Conservation (phyloP, 1,284 basidiomycete genomes). For the Schizophyllum commune region DNA sequence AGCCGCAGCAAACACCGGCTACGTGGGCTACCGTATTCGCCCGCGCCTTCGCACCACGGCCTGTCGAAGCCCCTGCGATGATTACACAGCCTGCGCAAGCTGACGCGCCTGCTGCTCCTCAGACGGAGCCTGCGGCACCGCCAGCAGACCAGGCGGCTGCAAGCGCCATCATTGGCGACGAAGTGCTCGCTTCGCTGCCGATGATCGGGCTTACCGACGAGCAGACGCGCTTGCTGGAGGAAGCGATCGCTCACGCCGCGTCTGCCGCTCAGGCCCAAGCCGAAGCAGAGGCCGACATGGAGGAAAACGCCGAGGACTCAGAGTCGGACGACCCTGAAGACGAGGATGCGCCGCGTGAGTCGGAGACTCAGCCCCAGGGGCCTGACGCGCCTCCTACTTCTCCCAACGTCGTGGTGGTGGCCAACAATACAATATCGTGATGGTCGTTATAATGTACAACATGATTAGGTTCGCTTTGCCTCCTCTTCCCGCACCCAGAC, state of each 20-base stretch:
- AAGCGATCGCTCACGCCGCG: constrained; percentile 63
- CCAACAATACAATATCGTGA: constrained; percentile 20
- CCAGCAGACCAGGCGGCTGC: constrained; percentile 12
- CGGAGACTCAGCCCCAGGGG: neutral
- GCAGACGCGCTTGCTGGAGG: constrained; percentile 56
- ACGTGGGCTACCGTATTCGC: constrained; percentile 63
- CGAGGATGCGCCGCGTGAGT: constrained; percentile 22
- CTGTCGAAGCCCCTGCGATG: constrained; percentile 17
- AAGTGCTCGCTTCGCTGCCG: constrained; percentile 5
- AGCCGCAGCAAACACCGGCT: constrained; percentile 23
- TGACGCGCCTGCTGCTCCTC: constrained; percentile 2
- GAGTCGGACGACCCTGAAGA: constrained; percentile 35
- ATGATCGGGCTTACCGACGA: constrained; percentile 55
- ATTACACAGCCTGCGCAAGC: constrained; percentile 4
- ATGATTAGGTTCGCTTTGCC: neutral
- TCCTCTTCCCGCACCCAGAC: constrained; percentile 1
- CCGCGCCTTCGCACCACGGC: constrained; percentile 44
- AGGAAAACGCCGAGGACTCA: constrained; percentile 57
- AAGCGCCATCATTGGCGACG: constrained; percentile 1
- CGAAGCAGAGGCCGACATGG: constrained; percentile 63
- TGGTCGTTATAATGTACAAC: constrained; percentile 5
- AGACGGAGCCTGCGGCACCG: neutral
- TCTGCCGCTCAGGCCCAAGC: constrained; percentile 66
- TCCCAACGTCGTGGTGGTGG: constrained; percentile 2
- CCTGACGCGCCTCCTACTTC: neutral